Evolutionary conservation across 2,329 filamentous ascomycete species (phyloP).

Genomic region (Stagonosporopsis vannaccii): DNA sequence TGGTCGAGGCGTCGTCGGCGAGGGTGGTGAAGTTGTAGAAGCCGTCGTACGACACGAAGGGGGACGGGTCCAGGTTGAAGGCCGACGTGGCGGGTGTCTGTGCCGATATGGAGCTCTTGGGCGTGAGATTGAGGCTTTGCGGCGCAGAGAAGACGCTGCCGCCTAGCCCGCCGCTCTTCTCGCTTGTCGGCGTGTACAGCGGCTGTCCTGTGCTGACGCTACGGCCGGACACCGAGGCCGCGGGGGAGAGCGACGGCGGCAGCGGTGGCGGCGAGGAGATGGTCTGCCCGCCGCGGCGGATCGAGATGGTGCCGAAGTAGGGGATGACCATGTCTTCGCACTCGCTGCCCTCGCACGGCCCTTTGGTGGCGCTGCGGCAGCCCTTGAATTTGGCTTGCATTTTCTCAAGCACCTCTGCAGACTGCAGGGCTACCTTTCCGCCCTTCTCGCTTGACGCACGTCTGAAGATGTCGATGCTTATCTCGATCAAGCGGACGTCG

Average conservation of each 20-base stretch:
- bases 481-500: conserved; percentile 50
- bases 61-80: conserved; percentile 25
- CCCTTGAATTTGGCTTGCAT: conserved; percentile 43
- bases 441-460: conserved; percentile 51
- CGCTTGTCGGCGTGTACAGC: conserved; percentile 14
- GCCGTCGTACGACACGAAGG: conserved; percentile 50
- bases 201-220: background rate
- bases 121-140: conserved; percentile 3
- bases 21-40: conserved; percentile 48
- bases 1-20: conserved; percentile 18
- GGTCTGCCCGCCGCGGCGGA: conserved; percentile 40
- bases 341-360: conserved; percentile 9
- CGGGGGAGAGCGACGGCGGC: background rate
- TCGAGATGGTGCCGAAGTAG: conserved; percentile 53
- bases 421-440: conserved; percentile 51
- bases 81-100: conserved; percentile 20
- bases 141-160: background rate
- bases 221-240: background rate
- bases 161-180: conserved; percentile 1
- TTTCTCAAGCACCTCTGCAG: conserved; percentile 49
- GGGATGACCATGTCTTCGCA: conserved; percentile 48
- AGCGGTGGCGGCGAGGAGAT: background rate
- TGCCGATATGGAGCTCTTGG: conserved; percentile 23
- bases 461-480: conserved; percentile 52
- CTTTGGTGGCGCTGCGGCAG: background rate